A percentile compares a stretch with the other conserved stretches of the same genome.
These are phyloP conservation scores for Penicillium canescens DNA, from an alignment of 495 filamentous ascomycete species.

Conservation along the genomic window DNA sequence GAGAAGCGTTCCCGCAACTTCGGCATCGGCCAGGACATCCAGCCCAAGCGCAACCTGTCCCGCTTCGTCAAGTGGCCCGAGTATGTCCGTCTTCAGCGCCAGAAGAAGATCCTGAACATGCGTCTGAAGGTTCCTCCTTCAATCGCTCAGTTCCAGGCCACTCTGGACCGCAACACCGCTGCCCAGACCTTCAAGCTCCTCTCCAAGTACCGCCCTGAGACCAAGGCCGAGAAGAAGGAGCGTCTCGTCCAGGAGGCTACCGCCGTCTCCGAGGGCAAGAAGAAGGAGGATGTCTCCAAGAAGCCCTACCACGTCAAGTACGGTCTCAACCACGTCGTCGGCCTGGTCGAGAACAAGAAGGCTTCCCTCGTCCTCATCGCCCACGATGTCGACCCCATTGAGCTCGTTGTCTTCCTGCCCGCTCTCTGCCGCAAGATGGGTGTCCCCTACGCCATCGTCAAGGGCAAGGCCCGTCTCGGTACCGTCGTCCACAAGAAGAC, in stretches of 20 bases:
- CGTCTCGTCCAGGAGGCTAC: conserved; percentile 96
- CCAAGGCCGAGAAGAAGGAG: conserved; percentile 99
- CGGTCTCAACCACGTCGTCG: conserved; percentile 99
- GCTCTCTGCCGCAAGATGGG: conserved; percentile 99
- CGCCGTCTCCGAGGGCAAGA: conserved; percentile 95
- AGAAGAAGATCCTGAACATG: conserved; percentile 99
- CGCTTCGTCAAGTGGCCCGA: conserved; percentile 99
- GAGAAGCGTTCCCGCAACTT: conserved; percentile 97
- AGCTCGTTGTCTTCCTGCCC: conserved; percentile 98
- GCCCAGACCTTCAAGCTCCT: conserved; percentile 97
- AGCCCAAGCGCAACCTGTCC: conserved; percentile 94
- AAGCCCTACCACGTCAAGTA: conserved; percentile 99
- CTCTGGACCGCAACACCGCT: conserved; percentile 98
- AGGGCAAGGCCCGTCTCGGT: conserved; percentile 98
- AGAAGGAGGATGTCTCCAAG: conserved; percentile 99
- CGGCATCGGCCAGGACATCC: conserved; percentile 98
- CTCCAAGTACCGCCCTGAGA: conserved; percentile 99
- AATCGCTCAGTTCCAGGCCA: conserved; percentile 95
- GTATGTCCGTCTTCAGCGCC: conserved; percentile 98
- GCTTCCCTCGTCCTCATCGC: conserved; percentile 95
- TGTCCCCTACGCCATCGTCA: conserved; percentile 97
- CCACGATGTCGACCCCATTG: conserved; percentile 99
- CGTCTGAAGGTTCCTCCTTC: conserved; percentile 98
- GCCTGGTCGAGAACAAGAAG: conserved; percentile 99
- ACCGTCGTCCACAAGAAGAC: conserved; percentile 99